Evolutionary conservation across 305 asterid genomes (phyloP), one percentile per base, ranked within the genome.

Genomic region (Salvia sclarea): DNA sequence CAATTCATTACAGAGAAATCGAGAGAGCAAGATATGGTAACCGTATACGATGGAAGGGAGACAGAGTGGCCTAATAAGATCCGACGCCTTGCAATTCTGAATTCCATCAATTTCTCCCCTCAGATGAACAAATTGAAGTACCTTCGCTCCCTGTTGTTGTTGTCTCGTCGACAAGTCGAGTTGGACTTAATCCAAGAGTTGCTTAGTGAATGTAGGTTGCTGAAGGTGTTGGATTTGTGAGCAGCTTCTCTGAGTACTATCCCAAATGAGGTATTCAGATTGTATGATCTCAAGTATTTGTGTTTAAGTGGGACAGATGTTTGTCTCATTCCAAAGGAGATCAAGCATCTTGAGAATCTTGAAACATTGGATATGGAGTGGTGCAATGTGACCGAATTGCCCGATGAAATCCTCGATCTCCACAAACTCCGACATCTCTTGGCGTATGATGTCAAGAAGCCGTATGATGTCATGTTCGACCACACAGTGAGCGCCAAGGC

Each of bases 61-160:
- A 45, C 3, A 14, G 8, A n/a, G 2, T 65, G 64, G 68, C 60
- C 62, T 22, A 45, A 49, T 14, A 81, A 48, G 16, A 66, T 64
- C n/a, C 69, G 82, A 2, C 78, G 76, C 54, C 41, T 81, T 12
- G 68, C 77, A 50, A 21, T 78, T 35, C 70, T 69, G 17, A 61
- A 60, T 28, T 18, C 52, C 0, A 14, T 12, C 16, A 54, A 10
- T 6, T 41, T 20, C 9, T 2, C 30, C 5, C 45, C 43, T 10
- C 13, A 37, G 13, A 37, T 37, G 43, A 37, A 37, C 13, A 37
- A 37, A 37, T 37, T 37, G 43, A 37, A 64, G 25, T 18, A 20
- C 38, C 73, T 82, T 6, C 80, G 67, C 7, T 68, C 81, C 60
- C 13, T 80, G 8, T 37, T 72, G 2, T 17, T 41, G 20, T 43